phyloP scores from a whole-genome alignment of 148 eudicot species.

The Spergularia bocconei region DNA sequence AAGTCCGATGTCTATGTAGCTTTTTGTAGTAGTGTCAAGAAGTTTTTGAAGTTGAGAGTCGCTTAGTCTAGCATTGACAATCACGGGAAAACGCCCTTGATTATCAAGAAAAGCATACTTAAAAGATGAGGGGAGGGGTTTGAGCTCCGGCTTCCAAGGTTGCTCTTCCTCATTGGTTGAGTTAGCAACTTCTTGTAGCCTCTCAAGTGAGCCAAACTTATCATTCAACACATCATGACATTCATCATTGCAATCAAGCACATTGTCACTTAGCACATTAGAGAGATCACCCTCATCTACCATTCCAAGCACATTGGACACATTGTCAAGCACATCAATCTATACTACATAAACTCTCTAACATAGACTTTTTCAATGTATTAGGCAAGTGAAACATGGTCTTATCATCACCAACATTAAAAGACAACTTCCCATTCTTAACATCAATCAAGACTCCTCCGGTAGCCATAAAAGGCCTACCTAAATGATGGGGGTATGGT shows the following conservation, averaged over 20 bases:
- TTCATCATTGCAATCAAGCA: no score
- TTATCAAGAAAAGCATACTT: background rate
- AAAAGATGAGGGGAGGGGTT: background rate
- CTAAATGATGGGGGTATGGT: no score
- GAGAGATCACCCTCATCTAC: no score
- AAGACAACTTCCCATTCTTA: background rate
- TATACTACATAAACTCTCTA: background rate
- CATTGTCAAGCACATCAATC: background rate
- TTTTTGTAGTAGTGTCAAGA: no score
- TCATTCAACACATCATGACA: no score
- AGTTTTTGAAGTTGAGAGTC: background rate
- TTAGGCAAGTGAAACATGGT: background rate
- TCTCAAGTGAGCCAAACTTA: background rate
- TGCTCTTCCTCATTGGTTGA: background rate
- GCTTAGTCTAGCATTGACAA: background rate
- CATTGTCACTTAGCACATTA: no score
- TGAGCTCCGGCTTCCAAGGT: background rate
- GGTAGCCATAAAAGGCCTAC: conserved; percentile 3
- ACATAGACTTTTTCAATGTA: background rate
- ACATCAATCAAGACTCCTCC: background rate
- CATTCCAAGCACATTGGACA: background rate
- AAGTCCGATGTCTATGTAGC: no score
- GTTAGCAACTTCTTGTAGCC: background rate
- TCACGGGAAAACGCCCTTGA: background rate
- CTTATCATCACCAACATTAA: background rate